Percentiles rank a stretch among this genome's conserved stretches.
These are phyloP conservation scores for Exophiala aquamarina DNA, from an alignment of 2,329 filamentous ascomycete genomes.

Conservation along the genomic window DNA sequence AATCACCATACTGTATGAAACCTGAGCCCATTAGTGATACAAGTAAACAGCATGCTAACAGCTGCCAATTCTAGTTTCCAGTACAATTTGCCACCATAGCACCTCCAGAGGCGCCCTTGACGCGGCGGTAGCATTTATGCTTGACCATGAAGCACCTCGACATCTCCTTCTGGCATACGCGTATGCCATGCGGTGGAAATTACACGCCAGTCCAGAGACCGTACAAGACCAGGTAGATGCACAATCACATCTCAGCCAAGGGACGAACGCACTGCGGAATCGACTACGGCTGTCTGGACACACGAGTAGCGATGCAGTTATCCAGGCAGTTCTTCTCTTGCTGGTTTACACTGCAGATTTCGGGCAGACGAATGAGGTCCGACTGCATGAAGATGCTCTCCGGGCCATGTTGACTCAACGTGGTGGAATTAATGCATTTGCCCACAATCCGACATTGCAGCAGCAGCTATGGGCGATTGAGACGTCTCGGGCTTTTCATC, in stretches of 20 bases:
- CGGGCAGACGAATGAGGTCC: constrained; percentile 15
- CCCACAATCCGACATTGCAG: constrained; percentile 18
- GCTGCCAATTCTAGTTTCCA: no score
- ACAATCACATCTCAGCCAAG: constrained; percentile 18
- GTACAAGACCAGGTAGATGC: constrained; percentile 21
- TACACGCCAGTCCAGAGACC: constrained; percentile 11
- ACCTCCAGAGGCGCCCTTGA: constrained; percentile 9
- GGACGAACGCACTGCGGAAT: constrained; percentile 26
- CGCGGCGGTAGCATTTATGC: constrained; percentile 15
- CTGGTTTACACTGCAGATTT: constrained; percentile 26
- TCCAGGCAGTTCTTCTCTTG: constrained; percentile 27
- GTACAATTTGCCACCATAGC: constrained; percentile 13
- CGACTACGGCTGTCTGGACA: constrained; percentile 17
- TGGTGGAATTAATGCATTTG: constrained; percentile 21
- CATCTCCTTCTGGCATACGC: constrained; percentile 21
- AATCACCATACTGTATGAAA: constrained; percentile 1
- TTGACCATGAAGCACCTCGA: constrained; percentile 19
- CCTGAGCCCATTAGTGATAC: background rate
- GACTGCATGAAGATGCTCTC: constrained; percentile 22
- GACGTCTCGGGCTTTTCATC: constrained; percentile 17
- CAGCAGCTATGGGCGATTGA: constrained; percentile 19
- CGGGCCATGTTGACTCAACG: constrained; percentile 24
- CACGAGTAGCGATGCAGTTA: constrained; percentile 24
- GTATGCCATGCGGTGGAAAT: constrained; percentile 13
- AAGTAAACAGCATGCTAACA: no score